phyloP scores from a whole-genome alignment of 2,329 filamentous ascomycete species.

The Verticillium tricorpus region DNA sequence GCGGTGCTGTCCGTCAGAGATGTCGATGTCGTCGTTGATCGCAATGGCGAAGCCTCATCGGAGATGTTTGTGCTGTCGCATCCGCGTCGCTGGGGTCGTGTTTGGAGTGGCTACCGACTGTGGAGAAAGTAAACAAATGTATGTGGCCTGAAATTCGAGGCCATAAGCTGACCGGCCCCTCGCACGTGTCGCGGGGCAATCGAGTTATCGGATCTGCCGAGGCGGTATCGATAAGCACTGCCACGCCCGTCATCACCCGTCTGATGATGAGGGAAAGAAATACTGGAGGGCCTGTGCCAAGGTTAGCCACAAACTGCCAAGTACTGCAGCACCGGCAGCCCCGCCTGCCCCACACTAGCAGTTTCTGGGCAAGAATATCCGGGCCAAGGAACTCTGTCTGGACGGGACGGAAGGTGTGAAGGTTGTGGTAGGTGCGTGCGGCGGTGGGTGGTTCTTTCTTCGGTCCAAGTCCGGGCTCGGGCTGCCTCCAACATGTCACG shows the following conservation, averaged over 20 bases:
- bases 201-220: background rate
- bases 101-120: background rate
- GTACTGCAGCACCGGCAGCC: background rate
- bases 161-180: background rate
- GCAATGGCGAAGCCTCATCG: background rate
- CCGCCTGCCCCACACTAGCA: background rate
- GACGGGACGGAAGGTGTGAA: background rate
- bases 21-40: constrained; percentile 14
- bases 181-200: background rate
- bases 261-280: background rate
- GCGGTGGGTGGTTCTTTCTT: background rate
- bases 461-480: background rate
- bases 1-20: constrained; percentile 14
- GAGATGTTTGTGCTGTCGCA: constrained; percentile 7
- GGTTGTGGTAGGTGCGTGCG: background rate
- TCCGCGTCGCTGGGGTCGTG: constrained; percentile 4
- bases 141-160: background rate
- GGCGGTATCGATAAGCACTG: background rate
- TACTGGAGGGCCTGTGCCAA: background rate
- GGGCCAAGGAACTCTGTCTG: background rate
- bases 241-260: background rate
- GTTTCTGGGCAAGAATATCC: background rate
- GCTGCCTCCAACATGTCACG: background rate
- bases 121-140: constrained; percentile 20
- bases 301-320: background rate